Evolutionary conservation across 1,139 yeast genomes (phyloP).

Genomic region (Pichia sp.): DNA sequence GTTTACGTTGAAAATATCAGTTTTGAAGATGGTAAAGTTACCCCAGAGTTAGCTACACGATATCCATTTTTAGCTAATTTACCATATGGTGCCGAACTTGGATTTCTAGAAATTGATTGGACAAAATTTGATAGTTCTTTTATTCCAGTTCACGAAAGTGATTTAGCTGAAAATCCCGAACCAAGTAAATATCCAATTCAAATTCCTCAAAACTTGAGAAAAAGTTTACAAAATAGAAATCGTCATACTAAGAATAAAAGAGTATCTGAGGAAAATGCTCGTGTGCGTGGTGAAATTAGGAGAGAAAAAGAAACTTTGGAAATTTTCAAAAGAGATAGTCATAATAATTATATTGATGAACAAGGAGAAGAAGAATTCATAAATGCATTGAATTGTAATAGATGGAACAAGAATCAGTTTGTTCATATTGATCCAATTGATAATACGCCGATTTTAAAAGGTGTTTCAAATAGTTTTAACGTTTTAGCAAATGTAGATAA

Average conservation of each 20-base stretch:
- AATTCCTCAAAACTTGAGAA: slow-evolving; percentile 49
- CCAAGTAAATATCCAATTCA: slow-evolving; percentile 38
- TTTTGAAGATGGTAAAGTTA: slow-evolving; percentile 49
- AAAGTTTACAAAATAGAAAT: slow-evolving; percentile 58
- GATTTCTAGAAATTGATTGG: slow-evolving; percentile 88
- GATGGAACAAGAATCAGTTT: slow-evolving; percentile 9
- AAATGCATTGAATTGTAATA: not conserved
- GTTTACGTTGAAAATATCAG: slow-evolving; percentile 54
- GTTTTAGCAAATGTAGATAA: slow-evolving; percentile 3
- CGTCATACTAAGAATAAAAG: slow-evolving; percentile 48
- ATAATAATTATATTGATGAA: not conserved
- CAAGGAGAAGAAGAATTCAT: slow-evolving; percentile 4
- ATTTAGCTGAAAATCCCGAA: not conserved
- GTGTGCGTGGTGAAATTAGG: slow-evolving; percentile 16
- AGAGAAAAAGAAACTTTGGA: slow-evolving; percentile 16
- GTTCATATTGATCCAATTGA: slow-evolving; percentile 10
- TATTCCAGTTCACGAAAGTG: slow-evolving; percentile 12
- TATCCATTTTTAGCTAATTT: slow-evolving; percentile 74
- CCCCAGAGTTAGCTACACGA: slow-evolving; percentile 50
- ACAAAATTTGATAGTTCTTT: slow-evolving; percentile 23
- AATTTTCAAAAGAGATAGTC: slow-evolving; percentile 2
- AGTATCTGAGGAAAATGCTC: slow-evolving; percentile 42
- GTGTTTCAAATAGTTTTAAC: slow-evolving; percentile 7
- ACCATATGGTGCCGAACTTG: slow-evolving; percentile 80
- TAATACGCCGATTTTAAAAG: slow-evolving; percentile 11